Percentiles rank a stretch among this genome's conserved stretches.
Evolutionary conservation across 306 rosid species (phyloP).

Genomic region (Vachellia pachyceras): DNA sequence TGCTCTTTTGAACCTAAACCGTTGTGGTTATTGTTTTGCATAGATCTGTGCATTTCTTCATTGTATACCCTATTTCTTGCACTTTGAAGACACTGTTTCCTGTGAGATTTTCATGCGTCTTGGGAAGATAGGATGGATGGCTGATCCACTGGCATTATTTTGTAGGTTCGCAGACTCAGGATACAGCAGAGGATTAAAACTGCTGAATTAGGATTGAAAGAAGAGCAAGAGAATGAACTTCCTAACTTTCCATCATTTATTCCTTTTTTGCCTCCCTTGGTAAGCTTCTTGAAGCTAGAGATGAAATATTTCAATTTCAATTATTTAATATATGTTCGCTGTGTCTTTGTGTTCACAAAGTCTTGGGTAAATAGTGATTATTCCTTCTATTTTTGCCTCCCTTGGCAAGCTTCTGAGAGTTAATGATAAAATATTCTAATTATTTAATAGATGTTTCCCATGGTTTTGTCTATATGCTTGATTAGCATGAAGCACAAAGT

Average conservation of each 20-base stretch:
- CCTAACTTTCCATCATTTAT: conserved; percentile 94
- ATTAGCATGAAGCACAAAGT: conserved; percentile 20
- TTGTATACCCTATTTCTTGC: conserved; percentile 1
- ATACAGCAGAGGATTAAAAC: conserved; percentile 89
- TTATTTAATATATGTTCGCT: conserved; percentile 8
- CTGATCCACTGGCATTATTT: conserved; percentile 16
- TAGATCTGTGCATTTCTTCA: background rate
- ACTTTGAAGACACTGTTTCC: background rate
- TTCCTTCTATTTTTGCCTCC: conserved; percentile 98
- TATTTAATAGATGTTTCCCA: conserved; percentile 11
- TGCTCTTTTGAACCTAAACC: background rate
- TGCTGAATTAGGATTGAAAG: conserved; percentile 71
- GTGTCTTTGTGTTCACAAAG: conserved; percentile 9
- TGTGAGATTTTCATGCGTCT: background rate
- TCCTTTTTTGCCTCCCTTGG: conserved; percentile 98
- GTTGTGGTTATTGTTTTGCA: background rate
- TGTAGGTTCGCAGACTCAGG: conserved; percentile 95
- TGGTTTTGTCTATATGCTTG: conserved; percentile 15
- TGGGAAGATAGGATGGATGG: background rate
- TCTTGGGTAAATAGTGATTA: conserved; percentile 31
- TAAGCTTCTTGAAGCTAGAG: conserved; percentile 47
- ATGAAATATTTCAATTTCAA: conserved; percentile 9
- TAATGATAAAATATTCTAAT: background rate
- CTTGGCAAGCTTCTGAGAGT: conserved; percentile 59
- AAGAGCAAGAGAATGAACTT: conserved; percentile 86